Evolutionary conservation across 495 filamentous ascomycete genomes (phyloP).

Genomic region (Penicillium canariense): DNA sequence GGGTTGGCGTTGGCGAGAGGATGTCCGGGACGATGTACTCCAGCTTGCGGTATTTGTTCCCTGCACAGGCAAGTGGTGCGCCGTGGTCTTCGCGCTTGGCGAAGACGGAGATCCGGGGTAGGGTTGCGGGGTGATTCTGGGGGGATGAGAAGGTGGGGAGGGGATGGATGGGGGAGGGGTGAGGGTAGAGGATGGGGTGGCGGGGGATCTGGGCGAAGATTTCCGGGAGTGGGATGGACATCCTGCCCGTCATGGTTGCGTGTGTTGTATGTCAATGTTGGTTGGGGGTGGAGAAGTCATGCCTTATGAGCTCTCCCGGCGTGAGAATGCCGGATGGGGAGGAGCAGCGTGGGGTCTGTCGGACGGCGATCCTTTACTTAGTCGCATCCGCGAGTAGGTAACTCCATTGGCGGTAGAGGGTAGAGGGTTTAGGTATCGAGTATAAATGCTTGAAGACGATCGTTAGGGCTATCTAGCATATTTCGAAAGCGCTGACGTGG

Average conservation of each 20-base stretch:
- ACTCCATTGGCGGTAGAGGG: no score
- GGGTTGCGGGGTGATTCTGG: constrained; percentile 9
- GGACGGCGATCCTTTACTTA: no score
- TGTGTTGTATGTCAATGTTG: background rate
- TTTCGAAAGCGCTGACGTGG: no score
- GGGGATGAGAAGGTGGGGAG: constrained; percentile 26
- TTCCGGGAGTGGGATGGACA: constrained; percentile 21
- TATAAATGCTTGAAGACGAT: no score
- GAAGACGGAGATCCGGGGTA: constrained; percentile 26
- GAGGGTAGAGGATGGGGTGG: constrained; percentile 31
- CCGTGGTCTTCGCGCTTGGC: constrained; percentile 42
- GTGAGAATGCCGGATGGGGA: no score
- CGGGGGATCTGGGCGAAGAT: constrained; percentile 32
- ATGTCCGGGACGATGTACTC: constrained; percentile 44
- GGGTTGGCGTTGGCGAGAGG: constrained; percentile 16
- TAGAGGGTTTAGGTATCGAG: no score
- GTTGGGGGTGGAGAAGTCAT: background rate
- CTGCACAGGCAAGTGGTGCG: constrained; percentile 36
- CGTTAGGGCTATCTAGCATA: no score
- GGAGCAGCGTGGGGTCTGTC: no score
- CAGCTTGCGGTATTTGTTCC: constrained; percentile 47
- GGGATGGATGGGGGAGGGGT: constrained; percentile 37
- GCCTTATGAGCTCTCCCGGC: no score
- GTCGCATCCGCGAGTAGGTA: no score
- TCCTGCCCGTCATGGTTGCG: background rate